Evolutionary conservation across 768 basidiomycete genomes (phyloP), one percentile per base, ranked within the genome.

Genomic region (Boletus reticuloceps): DNA sequence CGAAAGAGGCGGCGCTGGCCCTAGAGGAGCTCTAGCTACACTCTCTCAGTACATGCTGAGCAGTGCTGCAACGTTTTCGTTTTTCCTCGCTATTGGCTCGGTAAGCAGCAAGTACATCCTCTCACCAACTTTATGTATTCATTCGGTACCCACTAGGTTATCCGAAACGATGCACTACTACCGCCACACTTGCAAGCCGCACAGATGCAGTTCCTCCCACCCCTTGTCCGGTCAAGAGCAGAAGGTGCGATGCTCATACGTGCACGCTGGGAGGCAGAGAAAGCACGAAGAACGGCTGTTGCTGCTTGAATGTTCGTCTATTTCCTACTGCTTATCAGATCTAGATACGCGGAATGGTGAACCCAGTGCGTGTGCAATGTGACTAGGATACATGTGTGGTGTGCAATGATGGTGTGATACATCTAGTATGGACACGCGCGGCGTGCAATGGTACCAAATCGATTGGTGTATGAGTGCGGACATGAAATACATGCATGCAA

Each of bases 11-110:
- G 96, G 96, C 42, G 86, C 91, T 9, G 97, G 97, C 25, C 94
- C 93, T 25, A 82, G 94, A 66, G 97, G 97, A 12, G 76, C 85
- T 47, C 77, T 98, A 25, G 88, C 92, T 5, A 97, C 97, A 1
- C 83, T 99, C 48, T 96, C 95, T 14, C 93, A 95, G 65, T 98
- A 98, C 72, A 99, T 99, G 97, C 82, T 98, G 29, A 92, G 91
- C 65, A 98, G 96, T 64, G 96, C 92, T 6, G 95, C 95, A 9
- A 97, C 96, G 0, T 98, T 99, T 72, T 88, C 88, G 4, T 98
- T 98, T 77, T 98, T 98, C 86, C 86, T 98, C 57, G 84, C 93
- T 39, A 91, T 97, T 66, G 90, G 93, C 66, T 94, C 94, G 31
- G 94, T 95, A 66, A 64, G 85, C 67, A 20, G 8, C 17, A 11